phyloP scores from a whole-genome alignment of 140 eudicot genomes.

The Erigeron philadelphicus region DNA sequence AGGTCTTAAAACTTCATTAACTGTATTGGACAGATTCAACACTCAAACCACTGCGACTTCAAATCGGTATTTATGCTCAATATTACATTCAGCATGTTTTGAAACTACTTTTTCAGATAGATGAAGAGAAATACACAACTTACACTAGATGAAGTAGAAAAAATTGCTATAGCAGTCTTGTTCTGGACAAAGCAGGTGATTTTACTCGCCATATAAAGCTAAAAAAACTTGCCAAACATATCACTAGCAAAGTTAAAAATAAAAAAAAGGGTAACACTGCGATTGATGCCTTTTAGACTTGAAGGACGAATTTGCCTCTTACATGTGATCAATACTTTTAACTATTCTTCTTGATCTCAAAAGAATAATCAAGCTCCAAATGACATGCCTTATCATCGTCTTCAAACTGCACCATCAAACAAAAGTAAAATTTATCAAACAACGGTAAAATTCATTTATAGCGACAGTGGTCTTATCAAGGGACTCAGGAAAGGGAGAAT shows the following conservation, averaged over 20 bases:
- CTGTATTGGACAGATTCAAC: neutral
- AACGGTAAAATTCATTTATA: neutral
- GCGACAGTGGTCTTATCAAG: neutral
- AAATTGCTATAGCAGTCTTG: constrained; percentile 7
- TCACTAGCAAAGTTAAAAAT: neutral
- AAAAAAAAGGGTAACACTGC: neutral
- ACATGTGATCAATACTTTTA: constrained; percentile 16
- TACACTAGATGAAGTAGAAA: constrained; percentile 15
- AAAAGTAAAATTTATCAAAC: neutral
- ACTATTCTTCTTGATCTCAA: constrained; percentile 61
- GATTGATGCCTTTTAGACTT: neutral
- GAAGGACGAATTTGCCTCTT: constrained; percentile 16
- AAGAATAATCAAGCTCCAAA: constrained; percentile 75
- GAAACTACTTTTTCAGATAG: neutral
- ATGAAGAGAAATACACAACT: constrained; percentile 24
- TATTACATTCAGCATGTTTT: no score
- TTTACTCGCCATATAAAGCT: constrained; percentile 5
- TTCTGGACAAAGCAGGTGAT: constrained; percentile 13
- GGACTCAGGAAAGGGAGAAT: constrained; percentile 5
- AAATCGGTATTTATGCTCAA: no score
- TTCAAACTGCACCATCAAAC: constrained; percentile 56
- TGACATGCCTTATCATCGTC: constrained; percentile 76
- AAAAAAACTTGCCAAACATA: constrained; percentile 25
- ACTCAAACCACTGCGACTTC: neutral
- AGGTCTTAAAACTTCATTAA: neutral